A percentile compares a stretch with the other conserved stretches of the same genome.
These are phyloP conservation scores for Pinus taeda DNA, from an alignment of 75 land plant genomes.

Conservation along the genomic window DNA sequence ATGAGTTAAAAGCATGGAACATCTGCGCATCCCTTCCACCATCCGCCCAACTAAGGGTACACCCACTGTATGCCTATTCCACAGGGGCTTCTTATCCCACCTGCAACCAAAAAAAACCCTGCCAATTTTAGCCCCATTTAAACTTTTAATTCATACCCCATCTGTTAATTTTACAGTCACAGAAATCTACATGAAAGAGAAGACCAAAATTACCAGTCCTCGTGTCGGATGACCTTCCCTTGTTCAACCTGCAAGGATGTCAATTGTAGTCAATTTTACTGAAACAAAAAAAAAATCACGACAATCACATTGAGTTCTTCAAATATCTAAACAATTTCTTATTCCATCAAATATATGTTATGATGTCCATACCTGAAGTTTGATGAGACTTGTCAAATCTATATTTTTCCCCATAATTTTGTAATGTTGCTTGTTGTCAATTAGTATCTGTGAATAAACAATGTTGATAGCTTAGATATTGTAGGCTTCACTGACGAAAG, in stretches of 20 bases:
- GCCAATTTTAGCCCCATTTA: not conserved
- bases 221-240: conserved; percentile 80
- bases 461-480: not conserved
- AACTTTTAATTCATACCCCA: not conserved
- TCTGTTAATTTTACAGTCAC: no score
- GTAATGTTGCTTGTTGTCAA: conserved; percentile 86
- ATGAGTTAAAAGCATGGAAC: conserved; percentile 79
- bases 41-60: conserved; percentile 65
- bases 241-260: conserved; percentile 27
- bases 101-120: conserved; percentile 22
- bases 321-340: not conserved
- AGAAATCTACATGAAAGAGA: not conserved
- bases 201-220: conserved; percentile 53
- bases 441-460: conserved; percentile 45
- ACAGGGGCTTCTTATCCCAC: conserved; percentile 85
- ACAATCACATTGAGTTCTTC: not conserved
- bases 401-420: conserved; percentile 67
- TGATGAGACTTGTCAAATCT: conserved; percentile 74
- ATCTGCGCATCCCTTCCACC: conserved; percentile 54
- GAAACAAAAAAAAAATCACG: not conserved
- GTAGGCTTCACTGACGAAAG: not conserved
- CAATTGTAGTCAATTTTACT: not conserved
- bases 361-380: conserved; percentile 31
- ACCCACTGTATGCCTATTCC: conserved; percentile 55
- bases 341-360: not conserved